Evolutionary conservation across 129 eudicot genomes (phyloP).

Genomic region (Centella asiatica): DNA sequence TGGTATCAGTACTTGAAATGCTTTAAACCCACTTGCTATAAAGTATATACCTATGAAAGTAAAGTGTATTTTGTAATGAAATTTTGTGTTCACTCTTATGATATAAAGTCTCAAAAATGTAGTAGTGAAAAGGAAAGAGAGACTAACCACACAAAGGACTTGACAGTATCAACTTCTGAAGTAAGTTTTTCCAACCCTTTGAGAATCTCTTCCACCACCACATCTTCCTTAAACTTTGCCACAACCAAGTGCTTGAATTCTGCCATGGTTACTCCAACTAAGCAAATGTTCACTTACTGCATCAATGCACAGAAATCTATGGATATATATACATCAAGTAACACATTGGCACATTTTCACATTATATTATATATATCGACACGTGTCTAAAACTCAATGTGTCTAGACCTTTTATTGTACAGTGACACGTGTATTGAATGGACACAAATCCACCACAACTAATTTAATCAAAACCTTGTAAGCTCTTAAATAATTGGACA

Average conservation of each 20-base stretch:
- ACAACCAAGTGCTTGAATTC: constrained; percentile 58
- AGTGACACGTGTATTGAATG: too few relatives aligned
- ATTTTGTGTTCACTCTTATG: constrained; percentile 57
- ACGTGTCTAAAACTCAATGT: too few relatives aligned
- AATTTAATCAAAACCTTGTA: too few relatives aligned
- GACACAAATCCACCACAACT: too few relatives aligned
- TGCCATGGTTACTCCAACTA: background rate
- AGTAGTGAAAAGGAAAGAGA: constrained; percentile 14
- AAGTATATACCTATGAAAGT: too few relatives aligned
- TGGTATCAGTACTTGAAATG: too few relatives aligned
- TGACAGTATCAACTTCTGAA: constrained; percentile 62
- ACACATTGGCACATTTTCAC: too few relatives aligned
- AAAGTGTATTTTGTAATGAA: constrained; percentile 47
- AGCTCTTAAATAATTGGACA: too few relatives aligned
- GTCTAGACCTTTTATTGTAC: too few relatives aligned
- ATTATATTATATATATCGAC: too few relatives aligned
- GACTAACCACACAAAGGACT: constrained; percentile 74
- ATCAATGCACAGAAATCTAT: background rate
- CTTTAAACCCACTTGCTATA: too few relatives aligned
- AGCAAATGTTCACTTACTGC: constrained; percentile 7
- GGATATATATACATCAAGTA: background rate
- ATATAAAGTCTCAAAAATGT: constrained; percentile 65
- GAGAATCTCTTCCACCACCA: constrained; percentile 60
- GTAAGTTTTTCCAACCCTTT: constrained; percentile 78
- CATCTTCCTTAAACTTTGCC: constrained; percentile 81